These are phyloP conservation scores for Chimonanthus salicifolius DNA, from an alignment of 164 flowering plant genomes.

Conservation along the genomic window DNA sequence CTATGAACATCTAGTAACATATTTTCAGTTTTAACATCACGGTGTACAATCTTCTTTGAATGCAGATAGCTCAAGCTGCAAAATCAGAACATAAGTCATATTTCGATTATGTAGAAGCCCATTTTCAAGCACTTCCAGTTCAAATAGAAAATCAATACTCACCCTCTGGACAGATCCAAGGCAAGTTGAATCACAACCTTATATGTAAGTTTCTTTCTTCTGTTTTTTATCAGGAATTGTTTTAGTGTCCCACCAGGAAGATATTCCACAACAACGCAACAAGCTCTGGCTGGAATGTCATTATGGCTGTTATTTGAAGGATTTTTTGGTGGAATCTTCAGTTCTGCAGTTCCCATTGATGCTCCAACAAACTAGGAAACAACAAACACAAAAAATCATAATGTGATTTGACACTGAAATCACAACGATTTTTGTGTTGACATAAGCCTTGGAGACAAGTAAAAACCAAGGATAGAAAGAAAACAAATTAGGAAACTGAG, in stretches of 20 bases:
- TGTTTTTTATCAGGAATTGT: constrained; percentile 16
- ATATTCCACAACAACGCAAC: constrained; percentile 95
- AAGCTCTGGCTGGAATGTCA: constrained; percentile 62
- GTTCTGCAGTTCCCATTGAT: constrained; percentile 82
- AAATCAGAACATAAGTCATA: constrained; percentile 1
- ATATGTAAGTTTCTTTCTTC: constrained; percentile 18
- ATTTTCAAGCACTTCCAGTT: background rate
- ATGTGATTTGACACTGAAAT: background rate
- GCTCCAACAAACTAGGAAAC: constrained; percentile 79
- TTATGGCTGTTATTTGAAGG: constrained; percentile 21
- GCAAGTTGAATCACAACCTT: constrained; percentile 25
- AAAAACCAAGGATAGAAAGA: background rate
- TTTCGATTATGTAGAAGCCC: background rate
- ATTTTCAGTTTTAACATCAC: constrained; percentile 84
- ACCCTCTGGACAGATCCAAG: constrained; percentile 28
- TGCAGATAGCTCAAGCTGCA: constrained; percentile 78
- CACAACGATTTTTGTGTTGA: background rate
- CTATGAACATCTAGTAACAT: constrained; percentile 54
- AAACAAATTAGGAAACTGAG: background rate
- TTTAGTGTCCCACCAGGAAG: constrained; percentile 79
- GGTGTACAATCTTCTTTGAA: constrained; percentile 71
- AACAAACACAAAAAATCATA: background rate
- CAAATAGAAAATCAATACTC: background rate
- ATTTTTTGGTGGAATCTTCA: constrained; percentile 53
- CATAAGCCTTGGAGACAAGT: background rate